phyloP scores from a whole-genome alignment of 192 early-diverging fungal genomes.

The Linnemannia schmuckeri region DNA sequence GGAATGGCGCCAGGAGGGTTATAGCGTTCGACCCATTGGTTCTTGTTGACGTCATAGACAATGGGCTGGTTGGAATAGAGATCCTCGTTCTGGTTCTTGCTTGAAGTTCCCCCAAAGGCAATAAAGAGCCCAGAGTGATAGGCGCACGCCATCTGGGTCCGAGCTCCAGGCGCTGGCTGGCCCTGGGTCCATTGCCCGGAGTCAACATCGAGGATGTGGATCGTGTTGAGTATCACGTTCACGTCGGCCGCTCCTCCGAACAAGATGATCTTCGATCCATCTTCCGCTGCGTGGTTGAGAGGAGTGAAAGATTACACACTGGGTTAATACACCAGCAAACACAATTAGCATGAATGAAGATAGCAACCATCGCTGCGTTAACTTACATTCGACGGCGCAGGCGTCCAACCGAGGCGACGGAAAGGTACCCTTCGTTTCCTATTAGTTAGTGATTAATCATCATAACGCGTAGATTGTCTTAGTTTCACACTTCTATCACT shows the following conservation, averaged over 20 bases:
- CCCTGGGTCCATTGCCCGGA: constrained; percentile 15
- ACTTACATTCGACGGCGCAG: constrained; percentile 31
- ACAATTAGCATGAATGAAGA: neutral
- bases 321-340: neutral
- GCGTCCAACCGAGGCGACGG: constrained; percentile 28
- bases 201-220: constrained; percentile 32
- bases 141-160: constrained; percentile 34
- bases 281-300: constrained; percentile 11
- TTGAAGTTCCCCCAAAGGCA: constrained; percentile 25
- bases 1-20: neutral
- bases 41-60: constrained; percentile 7
- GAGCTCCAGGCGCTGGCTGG: neutral
- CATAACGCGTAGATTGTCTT: neutral
- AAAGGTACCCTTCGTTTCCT: constrained; percentile 22
- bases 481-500: neutral
- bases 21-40: constrained; percentile 10
- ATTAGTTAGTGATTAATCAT: neutral
- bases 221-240: constrained; percentile 3
- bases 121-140: constrained; percentile 23
- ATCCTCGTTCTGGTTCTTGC: neutral
- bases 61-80: constrained; percentile 8
- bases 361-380: too few relatives aligned
- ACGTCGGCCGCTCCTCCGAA: constrained; percentile 36
- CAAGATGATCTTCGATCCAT: constrained; percentile 30
- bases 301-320: neutral